Conservation (phyloP, 345 rosid genomes). For the Acer yangbiense region DNA sequence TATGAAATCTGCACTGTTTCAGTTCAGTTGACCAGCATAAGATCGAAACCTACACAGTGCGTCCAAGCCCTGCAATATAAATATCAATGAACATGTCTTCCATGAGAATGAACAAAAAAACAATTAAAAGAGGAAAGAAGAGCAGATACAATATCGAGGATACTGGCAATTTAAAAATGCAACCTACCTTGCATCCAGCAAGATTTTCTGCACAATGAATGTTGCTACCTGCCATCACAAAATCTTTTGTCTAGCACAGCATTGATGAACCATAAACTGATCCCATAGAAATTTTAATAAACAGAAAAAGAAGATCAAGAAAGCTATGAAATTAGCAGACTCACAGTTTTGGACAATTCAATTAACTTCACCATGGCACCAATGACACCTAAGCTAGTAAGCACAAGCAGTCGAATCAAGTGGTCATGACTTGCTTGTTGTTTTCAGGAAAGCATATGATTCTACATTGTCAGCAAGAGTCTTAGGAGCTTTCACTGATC, state of each 20-base stretch:
- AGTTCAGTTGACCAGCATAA: constrained; percentile 35
- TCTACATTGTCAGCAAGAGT: constrained; percentile 77
- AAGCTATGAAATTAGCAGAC: constrained; percentile 11
- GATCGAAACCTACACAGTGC: constrained; percentile 72
- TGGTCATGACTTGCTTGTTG: constrained; percentile 37
- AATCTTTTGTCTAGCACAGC: constrained; percentile 3
- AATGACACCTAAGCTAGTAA: constrained; percentile 97
- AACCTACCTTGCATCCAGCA: constrained; percentile 80
- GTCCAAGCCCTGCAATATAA: constrained; percentile 75
- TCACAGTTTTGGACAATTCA: constrained; percentile 93
- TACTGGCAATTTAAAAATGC: neutral
- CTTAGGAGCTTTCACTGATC: constrained; percentile 77
- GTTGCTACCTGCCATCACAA: constrained; percentile 82
- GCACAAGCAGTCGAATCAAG: constrained; percentile 58
- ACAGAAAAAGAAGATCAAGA: neutral
- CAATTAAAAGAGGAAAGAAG: neutral
- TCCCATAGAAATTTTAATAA: neutral
- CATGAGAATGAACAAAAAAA: constrained; percentile 3
- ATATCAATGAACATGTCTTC: neutral
- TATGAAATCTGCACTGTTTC: constrained; percentile 32
- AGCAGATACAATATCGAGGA: neutral
- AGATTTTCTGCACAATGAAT: constrained; percentile 83
- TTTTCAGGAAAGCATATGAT: constrained; percentile 37
- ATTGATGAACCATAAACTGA: constrained; percentile 1
- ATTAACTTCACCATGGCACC: constrained; percentile 98